phyloP scores from a whole-genome alignment of 306 rosid genomes.

The Hippophae gyantsensis region DNA sequence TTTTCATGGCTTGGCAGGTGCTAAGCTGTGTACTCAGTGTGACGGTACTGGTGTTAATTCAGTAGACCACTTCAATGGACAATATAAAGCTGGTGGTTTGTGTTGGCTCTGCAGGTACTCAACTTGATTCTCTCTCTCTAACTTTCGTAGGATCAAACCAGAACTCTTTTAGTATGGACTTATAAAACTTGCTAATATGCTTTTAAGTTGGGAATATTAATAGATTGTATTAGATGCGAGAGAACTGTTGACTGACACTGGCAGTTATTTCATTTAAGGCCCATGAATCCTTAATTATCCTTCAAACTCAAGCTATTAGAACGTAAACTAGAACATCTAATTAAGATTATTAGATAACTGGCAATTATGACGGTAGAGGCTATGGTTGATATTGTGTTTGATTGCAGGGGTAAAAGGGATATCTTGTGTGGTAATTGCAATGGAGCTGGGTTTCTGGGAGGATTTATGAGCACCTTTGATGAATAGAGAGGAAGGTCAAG shows the following conservation, averaged over 20 bases:
- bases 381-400: background rate
- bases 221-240: too few relatives aligned
- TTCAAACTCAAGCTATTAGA: too few relatives aligned
- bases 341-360: too few relatives aligned
- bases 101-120: conserved; percentile 98
- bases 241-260: too few relatives aligned
- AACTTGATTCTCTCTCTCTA: conserved; percentile 7
- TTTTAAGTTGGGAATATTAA: too few relatives aligned
- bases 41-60: conserved; percentile 78
- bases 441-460: conserved; percentile 93
- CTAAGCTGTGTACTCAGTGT: conserved; percentile 57
- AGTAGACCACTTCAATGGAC: conserved; percentile 90
- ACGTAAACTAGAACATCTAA: too few relatives aligned
- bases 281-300: too few relatives aligned
- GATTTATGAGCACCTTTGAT: conserved; percentile 82
- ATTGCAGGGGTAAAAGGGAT: conserved; percentile 78
- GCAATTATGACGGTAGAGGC: too few relatives aligned
- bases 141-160: background rate
- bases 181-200: background rate
- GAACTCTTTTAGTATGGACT: background rate
- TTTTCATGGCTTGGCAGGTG: conserved; percentile 36
- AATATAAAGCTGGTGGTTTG: conserved; percentile 77
- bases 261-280: too few relatives aligned
- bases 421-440: conserved; percentile 82
- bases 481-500: conserved; percentile 22